Percentiles rank a stretch among this genome's conserved stretches.
These are phyloP conservation scores for Malassezia sympodialis DNA, from an alignment of 1,284 basidiomycete species.

Conservation along the genomic window DNA sequence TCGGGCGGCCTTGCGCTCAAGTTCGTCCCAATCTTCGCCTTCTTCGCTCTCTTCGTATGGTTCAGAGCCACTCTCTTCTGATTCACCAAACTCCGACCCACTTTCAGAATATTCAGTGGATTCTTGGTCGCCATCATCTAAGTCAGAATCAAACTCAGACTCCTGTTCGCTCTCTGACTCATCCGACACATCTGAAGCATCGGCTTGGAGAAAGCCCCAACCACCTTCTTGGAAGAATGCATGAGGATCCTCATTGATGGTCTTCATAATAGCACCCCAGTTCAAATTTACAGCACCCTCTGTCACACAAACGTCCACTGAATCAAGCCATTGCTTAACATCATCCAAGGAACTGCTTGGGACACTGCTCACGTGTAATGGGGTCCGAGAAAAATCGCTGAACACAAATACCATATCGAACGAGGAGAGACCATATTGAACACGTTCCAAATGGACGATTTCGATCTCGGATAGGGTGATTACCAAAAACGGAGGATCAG, in stretches of 20 bases:
- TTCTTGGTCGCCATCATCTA: constrained; percentile 43
- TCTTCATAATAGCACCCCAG: constrained; percentile 76
- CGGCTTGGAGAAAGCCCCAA: constrained; percentile 68
- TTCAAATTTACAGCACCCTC: constrained; percentile 96
- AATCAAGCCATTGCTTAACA: constrained; percentile 66
- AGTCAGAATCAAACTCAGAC: constrained; percentile 45
- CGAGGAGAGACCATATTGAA: constrained; percentile 90
- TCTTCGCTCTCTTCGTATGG: constrained; percentile 58
- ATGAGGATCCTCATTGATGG: constrained; percentile 59
- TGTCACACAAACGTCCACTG: constrained; percentile 83
- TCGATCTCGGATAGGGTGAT: constrained; percentile 90
- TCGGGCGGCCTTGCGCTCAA: constrained; percentile 62
- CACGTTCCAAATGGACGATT: constrained; percentile 90
- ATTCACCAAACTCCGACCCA: constrained; percentile 45
- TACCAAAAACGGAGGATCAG: constrained; percentile 90
- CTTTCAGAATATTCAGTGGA: constrained; percentile 36
- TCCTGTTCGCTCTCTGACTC: constrained; percentile 33
- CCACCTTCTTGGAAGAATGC: constrained; percentile 94
- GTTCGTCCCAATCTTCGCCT: constrained; percentile 84
- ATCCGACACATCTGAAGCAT: constrained; percentile 17
- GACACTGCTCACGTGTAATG: constrained; percentile 55
- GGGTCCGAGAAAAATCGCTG: constrained; percentile 84
- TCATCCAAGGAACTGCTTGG: constrained; percentile 38
- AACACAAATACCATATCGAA: constrained; percentile 96
- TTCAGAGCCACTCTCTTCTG: constrained; percentile 53